Evolutionary conservation across 1,284 basidiomycete genomes (phyloP).

Genomic region (Pholiota adiposa): DNA sequence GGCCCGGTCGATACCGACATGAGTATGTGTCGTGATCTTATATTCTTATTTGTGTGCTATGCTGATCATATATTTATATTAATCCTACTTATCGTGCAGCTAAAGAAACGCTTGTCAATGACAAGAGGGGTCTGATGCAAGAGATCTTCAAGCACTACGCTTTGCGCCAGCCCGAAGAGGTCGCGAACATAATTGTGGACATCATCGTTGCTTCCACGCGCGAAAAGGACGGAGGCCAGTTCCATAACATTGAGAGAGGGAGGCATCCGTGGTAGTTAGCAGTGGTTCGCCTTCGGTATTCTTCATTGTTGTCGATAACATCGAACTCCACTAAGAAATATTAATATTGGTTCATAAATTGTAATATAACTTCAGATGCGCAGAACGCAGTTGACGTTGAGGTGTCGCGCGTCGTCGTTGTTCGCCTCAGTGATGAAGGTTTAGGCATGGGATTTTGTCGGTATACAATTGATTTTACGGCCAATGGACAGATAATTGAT

Average conservation of each 20-base stretch:
- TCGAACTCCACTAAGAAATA: no score
- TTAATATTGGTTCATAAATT: no score
- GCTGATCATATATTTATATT: background rate
- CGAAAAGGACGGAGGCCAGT: background rate
- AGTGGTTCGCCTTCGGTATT: no score
- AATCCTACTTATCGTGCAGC: background rate
- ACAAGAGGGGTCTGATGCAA: background rate
- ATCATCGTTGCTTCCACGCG: background rate
- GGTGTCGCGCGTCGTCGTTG: no score
- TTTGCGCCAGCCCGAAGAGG: background rate
- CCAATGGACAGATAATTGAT: no score
- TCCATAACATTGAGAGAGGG: background rate
- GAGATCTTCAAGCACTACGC: background rate
- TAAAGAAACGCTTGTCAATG: background rate
- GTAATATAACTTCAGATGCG: no score
- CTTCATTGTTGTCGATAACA: no score
- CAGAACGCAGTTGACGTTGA: no score
- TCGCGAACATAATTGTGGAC: background rate
- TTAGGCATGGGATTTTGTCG: no score
- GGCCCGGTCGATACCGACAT: conserved; percentile 6
- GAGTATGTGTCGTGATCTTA: background rate
- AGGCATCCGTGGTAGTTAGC: background rate
- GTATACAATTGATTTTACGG: no score
- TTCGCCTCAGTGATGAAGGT: no score
- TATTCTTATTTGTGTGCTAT: background rate